Evolutionary conservation across 139 green algal species (phyloP).

Genomic region (Asterochloris erici): DNA sequence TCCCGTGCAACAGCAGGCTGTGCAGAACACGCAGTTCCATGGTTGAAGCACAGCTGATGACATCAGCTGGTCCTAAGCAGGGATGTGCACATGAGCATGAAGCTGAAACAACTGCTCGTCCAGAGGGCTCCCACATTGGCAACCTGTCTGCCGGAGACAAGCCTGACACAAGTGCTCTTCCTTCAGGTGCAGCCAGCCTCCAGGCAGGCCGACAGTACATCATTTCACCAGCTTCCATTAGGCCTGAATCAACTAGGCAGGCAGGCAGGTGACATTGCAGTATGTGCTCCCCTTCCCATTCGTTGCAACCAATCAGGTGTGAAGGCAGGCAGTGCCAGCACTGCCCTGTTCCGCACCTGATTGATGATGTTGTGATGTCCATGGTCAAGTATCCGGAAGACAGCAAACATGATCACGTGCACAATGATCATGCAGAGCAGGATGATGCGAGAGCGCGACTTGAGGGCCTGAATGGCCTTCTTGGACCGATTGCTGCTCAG

Average conservation of each 20-base stretch:
- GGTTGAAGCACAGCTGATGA: background rate
- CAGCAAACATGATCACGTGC: background rate
- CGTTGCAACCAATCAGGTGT: background rate
- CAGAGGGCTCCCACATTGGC: too few relatives aligned
- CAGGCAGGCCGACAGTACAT: too few relatives aligned
- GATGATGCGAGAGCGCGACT: background rate
- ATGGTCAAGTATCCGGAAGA: background rate
- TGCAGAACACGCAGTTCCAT: background rate
- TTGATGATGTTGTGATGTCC: background rate
- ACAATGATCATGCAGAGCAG: conserved; percentile 3
- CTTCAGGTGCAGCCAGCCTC: too few relatives aligned
- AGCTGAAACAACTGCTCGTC: too few relatives aligned
- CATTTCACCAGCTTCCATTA: too few relatives aligned
- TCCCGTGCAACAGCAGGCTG: background rate
- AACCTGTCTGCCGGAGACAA: too few relatives aligned
- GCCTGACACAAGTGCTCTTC: too few relatives aligned
- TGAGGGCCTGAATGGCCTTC: background rate
- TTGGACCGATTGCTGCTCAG: conserved; percentile 1
- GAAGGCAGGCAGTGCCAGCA: background rate
- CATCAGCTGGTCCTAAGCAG: background rate
- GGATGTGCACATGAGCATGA: too few relatives aligned
- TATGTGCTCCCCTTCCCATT: too few relatives aligned
- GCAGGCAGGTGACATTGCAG: too few relatives aligned
- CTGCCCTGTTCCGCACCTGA: background rate
- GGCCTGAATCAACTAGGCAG: too few relatives aligned